Conservation (phyloP, 345 rosid species). For the Citrus cavaleriei region DNA sequence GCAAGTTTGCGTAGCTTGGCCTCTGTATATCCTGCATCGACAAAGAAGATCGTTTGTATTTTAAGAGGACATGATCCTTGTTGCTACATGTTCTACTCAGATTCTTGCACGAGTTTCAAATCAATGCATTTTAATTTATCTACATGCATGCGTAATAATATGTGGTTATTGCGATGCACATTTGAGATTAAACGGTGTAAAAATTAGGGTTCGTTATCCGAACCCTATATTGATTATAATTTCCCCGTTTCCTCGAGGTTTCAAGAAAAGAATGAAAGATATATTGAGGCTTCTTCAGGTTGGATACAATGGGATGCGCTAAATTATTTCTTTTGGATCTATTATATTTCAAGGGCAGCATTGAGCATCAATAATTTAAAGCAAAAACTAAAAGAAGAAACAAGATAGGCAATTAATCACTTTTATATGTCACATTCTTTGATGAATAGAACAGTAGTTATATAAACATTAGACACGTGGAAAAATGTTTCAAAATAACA, state of each 20-base stretch:
- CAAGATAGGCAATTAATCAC: not conserved
- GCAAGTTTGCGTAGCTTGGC: constrained; percentile 19
- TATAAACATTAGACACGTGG: not conserved
- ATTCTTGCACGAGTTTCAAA: no score
- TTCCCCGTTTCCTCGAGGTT: not conserved
- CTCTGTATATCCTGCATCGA: constrained; percentile 36
- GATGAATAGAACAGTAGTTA: not conserved
- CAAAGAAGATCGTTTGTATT: not conserved
- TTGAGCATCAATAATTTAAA: not conserved
- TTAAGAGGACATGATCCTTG: not conserved
- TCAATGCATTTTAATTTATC: no score
- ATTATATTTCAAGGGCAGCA: not conserved
- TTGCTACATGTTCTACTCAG: not conserved
- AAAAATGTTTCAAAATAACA: not conserved
- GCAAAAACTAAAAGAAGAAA: not conserved
- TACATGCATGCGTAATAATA: no score
- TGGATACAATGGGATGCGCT: not conserved
- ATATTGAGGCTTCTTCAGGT: not conserved
- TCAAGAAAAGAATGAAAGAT: not conserved
- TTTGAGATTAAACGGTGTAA: not conserved
- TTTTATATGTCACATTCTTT: not conserved
- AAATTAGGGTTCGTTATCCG: not conserved
- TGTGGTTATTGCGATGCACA: no score
- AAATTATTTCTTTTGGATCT: not conserved
- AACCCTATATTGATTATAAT: not conserved